phyloP scores from a whole-genome alignment of 257 asterid species.

The Schizonepeta tenuifolia region DNA sequence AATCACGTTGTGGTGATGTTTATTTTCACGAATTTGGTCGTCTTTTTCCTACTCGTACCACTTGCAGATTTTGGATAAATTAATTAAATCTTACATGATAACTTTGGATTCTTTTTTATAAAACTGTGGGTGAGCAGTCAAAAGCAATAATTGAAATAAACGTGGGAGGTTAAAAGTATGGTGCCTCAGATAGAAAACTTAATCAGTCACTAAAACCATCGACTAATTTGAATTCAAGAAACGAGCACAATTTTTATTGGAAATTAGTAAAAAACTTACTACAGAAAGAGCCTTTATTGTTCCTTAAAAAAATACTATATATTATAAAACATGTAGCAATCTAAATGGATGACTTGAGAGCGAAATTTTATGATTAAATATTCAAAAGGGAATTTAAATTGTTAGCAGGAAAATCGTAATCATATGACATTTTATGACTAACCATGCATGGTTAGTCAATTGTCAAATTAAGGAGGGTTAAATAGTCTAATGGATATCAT shows the following conservation, averaged over 20 bases:
- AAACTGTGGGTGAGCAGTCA: not conserved
- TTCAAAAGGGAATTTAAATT: not conserved
- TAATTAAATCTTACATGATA: not conserved
- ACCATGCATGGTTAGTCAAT: not conserved
- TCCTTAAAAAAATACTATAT: not conserved
- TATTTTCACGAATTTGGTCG: not conserved
- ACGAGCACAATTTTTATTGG: not conserved
- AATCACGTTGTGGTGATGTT: not conserved
- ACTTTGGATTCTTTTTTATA: not conserved
- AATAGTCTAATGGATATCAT: too few relatives aligned
- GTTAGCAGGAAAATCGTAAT: not conserved
- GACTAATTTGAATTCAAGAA: constrained; percentile 23
- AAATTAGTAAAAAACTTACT: not conserved
- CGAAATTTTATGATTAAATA: not conserved
- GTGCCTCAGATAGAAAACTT: not conserved
- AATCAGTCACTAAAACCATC: not conserved
- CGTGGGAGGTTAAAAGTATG: not conserved
- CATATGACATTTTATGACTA: too few relatives aligned
- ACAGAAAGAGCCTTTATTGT: not conserved
- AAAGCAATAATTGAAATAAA: not conserved
- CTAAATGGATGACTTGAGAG: constrained; percentile 18
- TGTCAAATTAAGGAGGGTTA: not conserved
- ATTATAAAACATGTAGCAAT: not conserved
- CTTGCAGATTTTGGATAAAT: not conserved
- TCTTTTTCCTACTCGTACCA: not conserved